Percentiles rank a stretch among this genome's conserved stretches.
phyloP scores from a whole-genome alignment of 2,329 filamentous ascomycete species.

The Colletotrichum echinochloae region DNA sequence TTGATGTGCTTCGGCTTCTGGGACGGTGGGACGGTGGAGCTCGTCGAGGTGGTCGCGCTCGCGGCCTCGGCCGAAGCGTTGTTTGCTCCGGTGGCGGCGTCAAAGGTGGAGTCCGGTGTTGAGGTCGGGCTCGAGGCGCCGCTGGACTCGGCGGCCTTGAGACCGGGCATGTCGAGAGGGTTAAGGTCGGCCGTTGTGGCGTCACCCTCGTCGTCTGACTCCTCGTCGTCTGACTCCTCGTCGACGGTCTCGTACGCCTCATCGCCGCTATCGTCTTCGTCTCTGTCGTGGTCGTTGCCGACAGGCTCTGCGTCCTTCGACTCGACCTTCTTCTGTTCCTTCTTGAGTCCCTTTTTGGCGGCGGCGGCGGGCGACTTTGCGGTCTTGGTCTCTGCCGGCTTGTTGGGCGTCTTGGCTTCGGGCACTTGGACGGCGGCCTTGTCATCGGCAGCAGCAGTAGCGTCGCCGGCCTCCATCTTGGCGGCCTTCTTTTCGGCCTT shows the following conservation, averaged over 20 bases:
- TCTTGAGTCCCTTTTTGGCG: conserved; percentile 58
- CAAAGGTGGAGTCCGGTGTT: conserved; percentile 68
- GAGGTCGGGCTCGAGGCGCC: conserved; percentile 54
- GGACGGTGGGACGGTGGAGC: conserved; percentile 71
- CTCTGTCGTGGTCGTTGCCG: conserved; percentile 35
- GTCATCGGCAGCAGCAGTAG: conserved; percentile 52
- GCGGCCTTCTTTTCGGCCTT: conserved; percentile 46
- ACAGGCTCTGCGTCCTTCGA: conserved; percentile 42
- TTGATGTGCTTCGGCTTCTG: conserved; percentile 75
- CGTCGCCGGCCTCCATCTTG: conserved; percentile 42
- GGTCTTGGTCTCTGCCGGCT: conserved; percentile 63
- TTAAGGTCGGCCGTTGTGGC: conserved; percentile 40
- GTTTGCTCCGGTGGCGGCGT: conserved; percentile 60
- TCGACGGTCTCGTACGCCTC: conserved; percentile 38
- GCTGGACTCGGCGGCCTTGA: conserved; percentile 59
- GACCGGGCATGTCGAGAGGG: conserved; percentile 46
- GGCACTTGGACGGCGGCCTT: not conserved
- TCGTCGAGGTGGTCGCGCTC: conserved; percentile 75
- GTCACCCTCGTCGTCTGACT: conserved; percentile 41
- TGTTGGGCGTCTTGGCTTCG: conserved; percentile 68
- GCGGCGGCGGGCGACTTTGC: conserved; percentile 54
- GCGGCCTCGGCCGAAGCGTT: conserved; percentile 59
- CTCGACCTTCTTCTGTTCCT: conserved; percentile 49
- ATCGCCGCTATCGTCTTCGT: conserved; percentile 25
- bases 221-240: conserved; percentile 29